phyloP scores from a whole-genome alignment of 805 yeast species.

The Teunomyces lycoperdinae region DNA sequence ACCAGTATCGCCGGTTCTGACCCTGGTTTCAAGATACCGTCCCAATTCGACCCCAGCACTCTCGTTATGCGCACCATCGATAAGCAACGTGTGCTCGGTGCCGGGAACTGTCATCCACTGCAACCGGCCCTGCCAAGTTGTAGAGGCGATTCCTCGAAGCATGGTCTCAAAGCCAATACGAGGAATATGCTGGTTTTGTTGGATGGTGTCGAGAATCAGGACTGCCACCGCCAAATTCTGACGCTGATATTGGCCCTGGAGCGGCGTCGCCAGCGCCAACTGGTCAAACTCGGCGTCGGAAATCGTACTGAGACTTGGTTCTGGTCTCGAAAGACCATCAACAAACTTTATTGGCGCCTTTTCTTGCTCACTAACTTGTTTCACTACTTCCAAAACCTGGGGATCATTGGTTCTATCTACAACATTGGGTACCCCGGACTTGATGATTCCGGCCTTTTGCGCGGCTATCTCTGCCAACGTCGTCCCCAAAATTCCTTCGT shows the following conservation, averaged over 20 bases:
- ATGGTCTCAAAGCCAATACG: conserved; percentile 35
- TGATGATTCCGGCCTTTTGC: conserved; percentile 87
- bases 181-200: background rate
- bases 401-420: conserved; percentile 66
- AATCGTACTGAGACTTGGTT: background rate
- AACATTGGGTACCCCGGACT: conserved; percentile 56
- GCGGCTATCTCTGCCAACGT: conserved; percentile 63
- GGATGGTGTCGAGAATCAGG: conserved; percentile 44
- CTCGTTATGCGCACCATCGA: conserved; percentile 94
- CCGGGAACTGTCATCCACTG: conserved; percentile 40
- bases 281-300: conserved; percentile 15
- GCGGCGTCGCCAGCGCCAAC: conserved; percentile 42
- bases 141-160: conserved; percentile 48
- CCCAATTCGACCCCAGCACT: conserved; percentile 77
- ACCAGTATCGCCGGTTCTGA: conserved; percentile 20
- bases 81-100: conserved; percentile 35
- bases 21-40: conserved; percentile 40
- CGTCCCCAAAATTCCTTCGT: conserved; percentile 70
- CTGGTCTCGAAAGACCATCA: conserved; percentile 10
- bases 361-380: too few relatives aligned
- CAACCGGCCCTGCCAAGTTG: conserved; percentile 86
- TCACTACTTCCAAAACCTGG: conserved; percentile 49
- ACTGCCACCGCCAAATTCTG: conserved; percentile 70
- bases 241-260: conserved; percentile 71
- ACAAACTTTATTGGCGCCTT: conserved; percentile 25